Conservation (phyloP, 345 rosid genomes). For the Rhodamnia rubescens region DNA sequence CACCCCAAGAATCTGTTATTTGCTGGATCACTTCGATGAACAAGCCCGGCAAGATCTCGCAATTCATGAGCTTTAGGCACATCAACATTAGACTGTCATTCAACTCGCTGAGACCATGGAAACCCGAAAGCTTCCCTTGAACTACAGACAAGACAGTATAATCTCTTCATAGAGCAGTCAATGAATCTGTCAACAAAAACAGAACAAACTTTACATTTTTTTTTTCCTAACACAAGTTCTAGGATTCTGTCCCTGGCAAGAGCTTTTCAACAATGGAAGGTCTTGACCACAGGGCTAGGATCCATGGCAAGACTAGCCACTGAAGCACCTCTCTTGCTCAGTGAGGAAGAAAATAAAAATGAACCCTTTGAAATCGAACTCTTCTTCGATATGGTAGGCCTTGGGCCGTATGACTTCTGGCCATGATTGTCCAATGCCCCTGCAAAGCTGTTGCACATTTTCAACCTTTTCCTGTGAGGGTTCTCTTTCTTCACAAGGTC, state of each 20-base stretch:
- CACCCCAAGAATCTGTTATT: background rate
- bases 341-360: background rate
- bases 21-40: background rate
- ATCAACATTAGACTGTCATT: background rate
- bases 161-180: background rate
- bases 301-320: background rate
- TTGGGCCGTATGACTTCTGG: conserved; percentile 23
- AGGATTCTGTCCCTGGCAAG: background rate
- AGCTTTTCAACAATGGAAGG: background rate
- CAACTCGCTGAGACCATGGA: background rate
- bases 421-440: conserved; percentile 4
- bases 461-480: conserved; percentile 14
- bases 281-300: background rate
- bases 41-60: background rate
- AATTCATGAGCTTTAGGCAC: background rate
- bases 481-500: conserved; percentile 45
- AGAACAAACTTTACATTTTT: background rate
- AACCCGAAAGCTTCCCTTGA: background rate
- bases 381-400: conserved; percentile 2
- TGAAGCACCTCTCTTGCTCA: background rate
- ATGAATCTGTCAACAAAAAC: background rate
- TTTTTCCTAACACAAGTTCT: background rate
- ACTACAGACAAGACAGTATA: background rate
- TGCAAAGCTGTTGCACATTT: conserved; percentile 37
- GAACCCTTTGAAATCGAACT: background rate